phyloP scores from a whole-genome alignment of 345 rosid genomes.

The Dipteronia dyeriana region DNA sequence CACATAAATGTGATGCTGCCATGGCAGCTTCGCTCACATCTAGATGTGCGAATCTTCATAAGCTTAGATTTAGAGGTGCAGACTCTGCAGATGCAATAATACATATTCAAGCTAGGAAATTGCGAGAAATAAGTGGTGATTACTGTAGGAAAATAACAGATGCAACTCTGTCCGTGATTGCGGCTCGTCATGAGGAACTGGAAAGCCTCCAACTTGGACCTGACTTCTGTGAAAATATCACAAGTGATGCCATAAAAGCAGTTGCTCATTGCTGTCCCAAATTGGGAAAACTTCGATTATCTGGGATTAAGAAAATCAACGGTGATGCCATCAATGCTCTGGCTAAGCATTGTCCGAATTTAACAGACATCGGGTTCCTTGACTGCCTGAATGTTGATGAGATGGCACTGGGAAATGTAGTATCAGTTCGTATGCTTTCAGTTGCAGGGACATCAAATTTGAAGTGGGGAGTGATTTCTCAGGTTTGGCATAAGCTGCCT shows the following conservation, averaged over 20 bases:
- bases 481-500: conserved; percentile 69
- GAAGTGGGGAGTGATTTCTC: conserved; percentile 68
- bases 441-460: conserved; percentile 83
- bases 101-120: conserved; percentile 56
- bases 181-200: conserved; percentile 68
- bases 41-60: conserved; percentile 60
- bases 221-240: conserved; percentile 78
- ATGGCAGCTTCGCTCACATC: conserved; percentile 59
- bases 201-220: conserved; percentile 88
- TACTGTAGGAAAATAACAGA: conserved; percentile 77
- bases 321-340: conserved; percentile 76
- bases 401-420: conserved; percentile 57
- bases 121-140: conserved; percentile 75
- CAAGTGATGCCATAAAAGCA: conserved; percentile 73
- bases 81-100: conserved; percentile 81
- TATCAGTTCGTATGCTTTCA: conserved; percentile 61
- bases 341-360: conserved; percentile 60
- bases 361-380: conserved; percentile 66
- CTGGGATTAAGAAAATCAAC: conserved; percentile 70
- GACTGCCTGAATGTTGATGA: conserved; percentile 74
- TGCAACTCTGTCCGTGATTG: conserved; percentile 72
- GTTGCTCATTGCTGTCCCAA: conserved; percentile 71
- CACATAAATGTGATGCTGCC: conserved; percentile 59
- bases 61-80: conserved; percentile 71
- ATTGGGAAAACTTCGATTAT: conserved; percentile 67